These are phyloP conservation scores for Luzula sylvatica DNA, from an alignment of 176 grass and related monocot species.

Conservation along the genomic window DNA sequence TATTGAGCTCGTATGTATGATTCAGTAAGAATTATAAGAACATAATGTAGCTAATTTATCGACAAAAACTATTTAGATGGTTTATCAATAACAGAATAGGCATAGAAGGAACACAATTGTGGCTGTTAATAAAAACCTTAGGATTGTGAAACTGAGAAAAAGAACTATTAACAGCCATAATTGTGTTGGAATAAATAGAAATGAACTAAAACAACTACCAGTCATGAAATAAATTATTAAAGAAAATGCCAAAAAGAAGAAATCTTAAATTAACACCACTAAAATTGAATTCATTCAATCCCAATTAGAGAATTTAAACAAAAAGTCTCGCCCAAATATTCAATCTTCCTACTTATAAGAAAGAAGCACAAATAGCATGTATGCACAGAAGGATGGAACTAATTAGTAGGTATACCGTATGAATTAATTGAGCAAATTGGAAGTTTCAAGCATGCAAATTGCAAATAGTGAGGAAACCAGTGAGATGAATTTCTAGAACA, in stretches of 20 bases:
- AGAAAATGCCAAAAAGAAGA: not conserved
- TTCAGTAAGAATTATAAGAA: too few relatives aligned
- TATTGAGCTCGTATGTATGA: too few relatives aligned
- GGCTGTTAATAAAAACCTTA: too few relatives aligned
- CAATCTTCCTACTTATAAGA: not conserved
- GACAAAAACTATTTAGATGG: not conserved
- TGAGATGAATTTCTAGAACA: too few relatives aligned
- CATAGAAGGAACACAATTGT: too few relatives aligned
- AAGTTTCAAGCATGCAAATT: not conserved
- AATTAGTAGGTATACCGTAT: not conserved
- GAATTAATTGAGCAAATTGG: not conserved
- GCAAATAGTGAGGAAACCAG: not conserved
- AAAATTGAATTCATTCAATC: not conserved
- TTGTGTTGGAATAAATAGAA: too few relatives aligned
- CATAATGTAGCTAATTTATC: too few relatives aligned
- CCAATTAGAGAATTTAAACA: constrained; percentile 3
- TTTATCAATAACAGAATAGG: too few relatives aligned
- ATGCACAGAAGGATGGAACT: not conserved
- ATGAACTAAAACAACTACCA: not conserved
- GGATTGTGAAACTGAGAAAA: too few relatives aligned
- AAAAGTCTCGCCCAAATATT: not conserved
- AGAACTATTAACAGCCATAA: too few relatives aligned
- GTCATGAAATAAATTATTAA: not conserved
- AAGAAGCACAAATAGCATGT: not conserved
- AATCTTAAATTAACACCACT: too few relatives aligned